Base-by-base conservation (phyloP, 176 grass and related monocot genomes). In the Carex littledalei region DNA sequence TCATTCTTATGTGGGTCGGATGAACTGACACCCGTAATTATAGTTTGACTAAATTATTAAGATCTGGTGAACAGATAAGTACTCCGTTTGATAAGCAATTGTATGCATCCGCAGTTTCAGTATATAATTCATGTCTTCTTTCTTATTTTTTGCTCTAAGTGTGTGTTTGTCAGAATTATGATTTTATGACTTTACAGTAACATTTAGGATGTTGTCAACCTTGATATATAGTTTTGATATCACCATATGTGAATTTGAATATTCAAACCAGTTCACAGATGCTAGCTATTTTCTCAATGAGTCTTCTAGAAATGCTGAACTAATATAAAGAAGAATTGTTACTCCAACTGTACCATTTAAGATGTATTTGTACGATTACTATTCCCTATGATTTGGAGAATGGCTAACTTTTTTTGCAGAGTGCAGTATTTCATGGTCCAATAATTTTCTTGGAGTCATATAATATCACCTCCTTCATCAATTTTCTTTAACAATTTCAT, bases 221-320 rank as follows among this genome's bases (percentile, higher is more conserved):
- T 65, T 73, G 41, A 73, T 47, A 73, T 22, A 47, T 20, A 20
- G 16, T 73, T 13, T 73, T 73, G 3, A 74, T 21, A 74, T 50
- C 43, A 74, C 50, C n/a, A 50, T 49, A 49, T 74, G n/a, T 74
- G 8, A 52, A 71, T 71, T 73, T 74, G 41, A 74, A 74, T n/a
- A 49, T 74, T 47, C 15, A 50, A 74, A 74, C 3, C 9, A 6
- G 43, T 74, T 74, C 43, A 24, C 43, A 50, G 41, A 52, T 49
- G 41, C 4, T 74, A 20, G 17, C 10, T 67, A 74, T 41, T 47
- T 74, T 74, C 26, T 74, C 18, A 50, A 21, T 24, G 45, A 50
- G 24, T 74, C 41, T 50, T 74, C 20, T 74, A 13, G 8, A 52
- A 52, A 12, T 21, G 39, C 11, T 31, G 13, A 34, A 67, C 64